phyloP scores from a whole-genome alignment of 768 basidiomycete genomes.

The Boletus reticulatus region DNA sequence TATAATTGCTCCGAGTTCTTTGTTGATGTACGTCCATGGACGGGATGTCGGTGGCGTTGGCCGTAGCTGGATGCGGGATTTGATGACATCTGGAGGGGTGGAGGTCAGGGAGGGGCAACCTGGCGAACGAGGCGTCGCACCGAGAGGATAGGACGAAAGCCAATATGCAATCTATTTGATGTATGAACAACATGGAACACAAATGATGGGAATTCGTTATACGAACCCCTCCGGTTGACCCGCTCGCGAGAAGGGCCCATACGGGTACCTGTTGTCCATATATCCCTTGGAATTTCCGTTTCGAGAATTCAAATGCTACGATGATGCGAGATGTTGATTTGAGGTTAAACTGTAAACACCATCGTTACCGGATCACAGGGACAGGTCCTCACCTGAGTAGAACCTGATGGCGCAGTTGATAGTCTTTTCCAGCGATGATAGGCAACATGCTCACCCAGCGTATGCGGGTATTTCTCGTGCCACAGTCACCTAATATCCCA shows the following conservation, averaged over 20 bases:
- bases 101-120: not conserved
- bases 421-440: not conserved
- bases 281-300: slow-evolving; percentile 63
- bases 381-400: slow-evolving; percentile 49
- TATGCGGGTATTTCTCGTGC: slow-evolving; percentile 95
- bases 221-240: slow-evolving; percentile 79
- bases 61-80: slow-evolving; percentile 86
- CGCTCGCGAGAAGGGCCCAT: slow-evolving; percentile 82
- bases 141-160: slow-evolving; percentile 89
- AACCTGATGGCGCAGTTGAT: slow-evolving; percentile 43
- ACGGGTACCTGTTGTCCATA: slow-evolving; percentile 74
- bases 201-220: not conserved
- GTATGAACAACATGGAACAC: not conserved
- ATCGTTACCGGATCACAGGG: not conserved
- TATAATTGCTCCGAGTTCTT: slow-evolving; percentile 66
- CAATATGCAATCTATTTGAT: slow-evolving; percentile 51
- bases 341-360: not conserved
- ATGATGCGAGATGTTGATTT: not conserved
- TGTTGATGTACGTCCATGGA: slow-evolving; percentile 72
- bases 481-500: slow-evolving; percentile 67
- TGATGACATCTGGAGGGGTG: slow-evolving; percentile 70
- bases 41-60: slow-evolving; percentile 68
- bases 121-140: slow-evolving; percentile 31
- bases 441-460: slow-evolving; percentile 51
- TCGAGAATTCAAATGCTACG: slow-evolving; percentile 84